A percentile compares a stretch with the other conserved stretches of the same genome.
phyloP scores from a whole-genome alignment of 192 early-diverging fungal genomes.

The Polychytrium aggregatum region DNA sequence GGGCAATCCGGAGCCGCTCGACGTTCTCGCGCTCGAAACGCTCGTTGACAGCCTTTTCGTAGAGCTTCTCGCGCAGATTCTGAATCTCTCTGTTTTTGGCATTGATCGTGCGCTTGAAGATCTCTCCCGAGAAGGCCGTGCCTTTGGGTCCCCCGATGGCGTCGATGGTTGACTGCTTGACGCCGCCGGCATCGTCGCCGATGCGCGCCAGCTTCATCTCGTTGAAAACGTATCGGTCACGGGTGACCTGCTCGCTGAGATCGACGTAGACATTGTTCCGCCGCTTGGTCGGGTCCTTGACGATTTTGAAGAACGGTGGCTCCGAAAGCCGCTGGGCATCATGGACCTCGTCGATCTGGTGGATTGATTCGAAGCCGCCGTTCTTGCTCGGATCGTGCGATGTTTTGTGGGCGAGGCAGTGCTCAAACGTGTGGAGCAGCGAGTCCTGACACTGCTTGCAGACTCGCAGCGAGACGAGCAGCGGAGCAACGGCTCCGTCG shows the following conservation, averaged over 20 bases:
- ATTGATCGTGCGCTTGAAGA: conserved; percentile 38
- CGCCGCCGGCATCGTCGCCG: background rate
- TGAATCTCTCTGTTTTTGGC: conserved; percentile 36
- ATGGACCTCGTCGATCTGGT: conserved; percentile 34
- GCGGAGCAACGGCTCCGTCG: background rate
- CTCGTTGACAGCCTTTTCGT: conserved; percentile 13
- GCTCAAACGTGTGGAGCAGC: conserved; percentile 35
- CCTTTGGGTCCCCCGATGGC: conserved; percentile 4
- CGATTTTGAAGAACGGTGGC: conserved; percentile 33
- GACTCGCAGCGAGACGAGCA: conserved; percentile 30
- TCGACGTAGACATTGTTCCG: conserved; percentile 22
- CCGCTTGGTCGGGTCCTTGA: conserved; percentile 31
- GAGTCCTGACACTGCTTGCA: conserved; percentile 31
- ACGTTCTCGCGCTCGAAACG: conserved; percentile 23
- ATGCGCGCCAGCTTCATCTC: conserved; percentile 4
- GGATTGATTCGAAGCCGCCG: conserved; percentile 16
- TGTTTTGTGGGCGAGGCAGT: conserved; percentile 22
- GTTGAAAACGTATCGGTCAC: conserved; percentile 26
- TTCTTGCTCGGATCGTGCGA: background rate
- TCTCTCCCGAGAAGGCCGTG: conserved; percentile 26
- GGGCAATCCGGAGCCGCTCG: conserved; percentile 27
- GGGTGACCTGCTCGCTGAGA: conserved; percentile 18
- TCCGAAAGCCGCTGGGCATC: conserved; percentile 20
- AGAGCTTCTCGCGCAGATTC: conserved; percentile 31
- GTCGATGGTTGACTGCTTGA: background rate